Evolutionary conservation across 352 stramenopile species (phyloP).

Genomic region (Sclerospora graminicola): DNA sequence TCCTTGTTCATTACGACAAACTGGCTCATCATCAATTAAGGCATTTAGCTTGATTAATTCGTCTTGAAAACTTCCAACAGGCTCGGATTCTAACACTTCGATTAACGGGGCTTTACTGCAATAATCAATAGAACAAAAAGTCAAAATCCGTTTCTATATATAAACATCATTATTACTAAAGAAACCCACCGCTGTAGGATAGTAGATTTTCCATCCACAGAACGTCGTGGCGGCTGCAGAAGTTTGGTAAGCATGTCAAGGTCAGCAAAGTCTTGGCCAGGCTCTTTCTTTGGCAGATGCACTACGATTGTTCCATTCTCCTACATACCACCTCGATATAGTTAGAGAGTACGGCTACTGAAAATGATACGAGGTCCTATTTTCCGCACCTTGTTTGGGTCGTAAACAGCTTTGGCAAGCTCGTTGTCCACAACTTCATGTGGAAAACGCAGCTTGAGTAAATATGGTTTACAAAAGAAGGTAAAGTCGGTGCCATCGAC

Average conservation of each 20-base stretch:
- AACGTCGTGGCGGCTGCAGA: constrained; percentile 51
- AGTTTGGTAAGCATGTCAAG: constrained; percentile 90
- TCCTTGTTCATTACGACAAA: not conserved
- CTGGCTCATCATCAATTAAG: constrained; percentile 11
- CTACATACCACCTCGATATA: constrained; percentile 15
- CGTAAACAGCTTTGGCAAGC: constrained; percentile 83
- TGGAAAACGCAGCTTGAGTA: constrained; percentile 94
- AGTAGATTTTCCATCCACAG: too few relatives aligned
- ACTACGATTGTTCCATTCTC: constrained; percentile 90
- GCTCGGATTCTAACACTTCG: constrained; percentile 60
- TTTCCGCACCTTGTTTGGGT: constrained; percentile 70
- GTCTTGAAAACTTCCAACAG: constrained; percentile 17
- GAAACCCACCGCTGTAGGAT: too few relatives aligned
- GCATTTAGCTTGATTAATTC: constrained; percentile 12
- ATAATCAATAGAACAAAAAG: too few relatives aligned
- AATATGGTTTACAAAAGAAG: constrained; percentile 96
- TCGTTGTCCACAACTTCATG: constrained; percentile 85
- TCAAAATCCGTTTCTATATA: too few relatives aligned
- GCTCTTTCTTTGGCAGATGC: constrained; percentile 84
- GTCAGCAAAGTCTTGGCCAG: constrained; percentile 84
- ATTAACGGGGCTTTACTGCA: constrained; percentile 54
- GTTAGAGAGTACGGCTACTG: too few relatives aligned
- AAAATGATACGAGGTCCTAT: too few relatives aligned
- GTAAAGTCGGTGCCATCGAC: constrained; percentile 86
- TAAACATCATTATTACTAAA: not conserved